Conservation (phyloP, 257 asterid genomes). For the Ligustrum vulgare region DNA sequence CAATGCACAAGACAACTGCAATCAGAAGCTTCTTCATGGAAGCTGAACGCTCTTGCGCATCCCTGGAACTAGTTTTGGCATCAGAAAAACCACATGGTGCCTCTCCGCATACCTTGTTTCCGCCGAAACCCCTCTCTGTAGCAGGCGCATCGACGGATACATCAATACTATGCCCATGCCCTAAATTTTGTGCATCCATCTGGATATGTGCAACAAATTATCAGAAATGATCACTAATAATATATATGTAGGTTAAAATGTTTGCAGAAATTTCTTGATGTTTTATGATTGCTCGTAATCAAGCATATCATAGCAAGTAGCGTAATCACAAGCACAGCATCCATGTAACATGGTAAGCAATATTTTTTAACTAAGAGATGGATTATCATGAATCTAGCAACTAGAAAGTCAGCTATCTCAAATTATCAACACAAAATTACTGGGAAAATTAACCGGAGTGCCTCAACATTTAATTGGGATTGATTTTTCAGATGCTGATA, state of each 20-base stretch:
- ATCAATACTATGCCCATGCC: slow-evolving; percentile 53
- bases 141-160: slow-evolving; percentile 38
- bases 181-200: slow-evolving; percentile 61
- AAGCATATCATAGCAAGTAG: background rate
- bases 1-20: slow-evolving; percentile 64
- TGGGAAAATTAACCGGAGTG: background rate
- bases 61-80: slow-evolving; percentile 53
- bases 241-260: background rate
- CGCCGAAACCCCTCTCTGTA: slow-evolving; percentile 40
- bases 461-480: background rate
- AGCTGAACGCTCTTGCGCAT: slow-evolving; percentile 70
- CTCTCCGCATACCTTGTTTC: slow-evolving; percentile 66
- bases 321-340: background rate
- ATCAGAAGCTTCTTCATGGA: slow-evolving; percentile 71
- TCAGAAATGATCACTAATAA: background rate
- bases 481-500: background rate
- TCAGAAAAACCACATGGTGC: slow-evolving; percentile 82
- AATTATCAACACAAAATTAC: background rate
- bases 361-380: background rate
- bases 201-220: slow-evolving; percentile 22
- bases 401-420: background rate
- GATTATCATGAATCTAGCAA: background rate
- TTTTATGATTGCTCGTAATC: background rate
- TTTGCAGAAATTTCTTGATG: background rate
- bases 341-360: background rate